Evolutionary conservation across 345 rosid genomes (phyloP).

Genomic region (Combretum micranthum): DNA sequence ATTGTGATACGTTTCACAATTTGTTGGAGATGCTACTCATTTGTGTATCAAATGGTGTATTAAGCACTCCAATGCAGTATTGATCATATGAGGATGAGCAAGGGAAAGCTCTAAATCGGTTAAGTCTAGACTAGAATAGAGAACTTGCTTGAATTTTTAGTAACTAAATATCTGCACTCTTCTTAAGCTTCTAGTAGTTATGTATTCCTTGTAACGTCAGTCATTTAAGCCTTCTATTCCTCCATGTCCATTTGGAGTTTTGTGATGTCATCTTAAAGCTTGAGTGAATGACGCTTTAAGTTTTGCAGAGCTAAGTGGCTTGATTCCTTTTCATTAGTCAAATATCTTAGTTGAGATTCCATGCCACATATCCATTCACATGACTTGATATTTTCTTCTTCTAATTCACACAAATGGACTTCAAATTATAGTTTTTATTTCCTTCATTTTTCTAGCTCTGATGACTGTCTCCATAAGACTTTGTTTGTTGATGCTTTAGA

Average conservation of each 20-base stretch:
- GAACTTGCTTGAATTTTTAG: too few relatives aligned
- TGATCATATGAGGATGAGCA: too few relatives aligned
- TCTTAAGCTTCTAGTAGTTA: conserved; percentile 45
- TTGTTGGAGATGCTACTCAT: too few relatives aligned
- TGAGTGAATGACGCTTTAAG: conserved; percentile 27
- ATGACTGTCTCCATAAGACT: conserved; percentile 19
- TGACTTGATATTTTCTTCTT: conserved; percentile 48
- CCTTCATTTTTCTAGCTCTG: conserved; percentile 38
- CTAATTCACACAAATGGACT: conserved; percentile 47
- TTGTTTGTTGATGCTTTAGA: conserved; percentile 25
- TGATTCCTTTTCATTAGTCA: conserved; percentile 47
- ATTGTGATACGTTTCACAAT: too few relatives aligned
- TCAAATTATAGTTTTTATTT: conserved; percentile 38
- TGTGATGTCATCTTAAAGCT: conserved; percentile 35
- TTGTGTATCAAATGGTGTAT: too few relatives aligned
- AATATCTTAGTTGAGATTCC: conserved; percentile 60
- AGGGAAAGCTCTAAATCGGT: too few relatives aligned
- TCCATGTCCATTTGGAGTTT: conserved; percentile 40
- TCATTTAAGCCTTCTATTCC: conserved; percentile 32
- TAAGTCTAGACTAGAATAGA: too few relatives aligned
- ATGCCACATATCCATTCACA: conserved; percentile 50
- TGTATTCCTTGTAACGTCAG: conserved; percentile 39
- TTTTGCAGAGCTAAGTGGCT: conserved; percentile 44
- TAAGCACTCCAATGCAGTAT: too few relatives aligned
- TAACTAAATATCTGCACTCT: conserved; percentile 45